A percentile compares a stretch with the other conserved stretches of the same genome.
These are phyloP conservation scores for Diospyros kaki DNA, from an alignment of 148 eudicot genomes.

Conservation along the genomic window DNA sequence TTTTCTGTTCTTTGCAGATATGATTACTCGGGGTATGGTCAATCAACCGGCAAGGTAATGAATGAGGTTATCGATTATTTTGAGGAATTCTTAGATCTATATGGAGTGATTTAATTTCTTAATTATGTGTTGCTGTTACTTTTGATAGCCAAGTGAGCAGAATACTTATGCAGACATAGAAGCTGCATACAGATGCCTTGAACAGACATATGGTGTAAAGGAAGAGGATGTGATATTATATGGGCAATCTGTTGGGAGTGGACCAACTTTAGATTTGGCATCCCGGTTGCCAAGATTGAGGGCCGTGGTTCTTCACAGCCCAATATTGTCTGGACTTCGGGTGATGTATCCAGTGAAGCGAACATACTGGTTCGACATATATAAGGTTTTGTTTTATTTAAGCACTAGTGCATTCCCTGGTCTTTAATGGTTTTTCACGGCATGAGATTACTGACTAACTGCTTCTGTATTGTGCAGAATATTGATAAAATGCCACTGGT, in stretches of 20 bases:
- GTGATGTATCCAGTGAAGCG: constrained; percentile 94
- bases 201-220: constrained; percentile 71
- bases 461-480: constrained; percentile 45
- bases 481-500: constrained; percentile 79
- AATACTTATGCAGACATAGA: constrained; percentile 93
- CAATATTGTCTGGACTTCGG: constrained; percentile 84
- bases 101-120: not conserved
- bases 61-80: not conserved
- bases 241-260: constrained; percentile 97
- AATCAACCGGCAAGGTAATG: constrained; percentile 82
- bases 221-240: constrained; percentile 87
- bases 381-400: constrained; percentile 40
- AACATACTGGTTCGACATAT: constrained; percentile 92
- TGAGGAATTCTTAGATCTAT: constrained; percentile 1
- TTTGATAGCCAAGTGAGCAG: constrained; percentile 79
- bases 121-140: constrained; percentile 8
- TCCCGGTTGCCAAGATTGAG: constrained; percentile 68
- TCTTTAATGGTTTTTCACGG: not conserved
- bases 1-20: constrained; percentile 49
- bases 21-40: constrained; percentile 95
- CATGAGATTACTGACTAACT: constrained; percentile 5
- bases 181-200: constrained; percentile 86
- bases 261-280: constrained; percentile 87
- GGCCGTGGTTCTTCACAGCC: constrained; percentile 92
- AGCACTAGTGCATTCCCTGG: not conserved